A percentile compares a stretch with the other conserved stretches of the same genome.
phyloP scores from a whole-genome alignment of 192 early-diverging fungal species.

The Podila epicladia region DNA sequence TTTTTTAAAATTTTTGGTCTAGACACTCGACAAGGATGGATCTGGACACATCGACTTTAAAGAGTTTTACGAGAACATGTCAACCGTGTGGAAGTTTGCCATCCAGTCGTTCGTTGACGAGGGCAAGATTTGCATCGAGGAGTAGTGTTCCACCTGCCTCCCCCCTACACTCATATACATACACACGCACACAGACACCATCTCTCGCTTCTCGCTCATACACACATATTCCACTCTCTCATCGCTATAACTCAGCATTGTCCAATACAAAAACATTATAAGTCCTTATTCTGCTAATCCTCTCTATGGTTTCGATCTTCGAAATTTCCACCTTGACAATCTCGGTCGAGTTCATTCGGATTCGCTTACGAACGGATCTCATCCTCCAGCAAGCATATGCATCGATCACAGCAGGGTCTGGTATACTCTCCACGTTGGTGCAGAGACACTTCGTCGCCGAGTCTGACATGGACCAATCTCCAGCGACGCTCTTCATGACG shows the following conservation, averaged over 20 bases:
- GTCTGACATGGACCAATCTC: too few species aligned
- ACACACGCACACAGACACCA: not conserved
- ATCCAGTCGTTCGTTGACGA: conserved; percentile 47
- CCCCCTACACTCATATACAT: not conserved
- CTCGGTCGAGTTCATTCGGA: not conserved
- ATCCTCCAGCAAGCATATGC: not conserved
- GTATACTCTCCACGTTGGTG: too few species aligned
- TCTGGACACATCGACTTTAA: conserved; percentile 17
- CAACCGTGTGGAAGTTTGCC: conserved; percentile 42
- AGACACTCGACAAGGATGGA: conserved; percentile 24
- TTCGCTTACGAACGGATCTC: not conserved
- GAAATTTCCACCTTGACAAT: too few species aligned
- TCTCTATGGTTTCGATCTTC: not conserved
- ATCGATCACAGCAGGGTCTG: too few species aligned
- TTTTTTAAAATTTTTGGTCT: not conserved
- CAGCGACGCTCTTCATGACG: too few species aligned
- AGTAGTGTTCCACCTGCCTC: not conserved
- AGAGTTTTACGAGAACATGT: conserved; percentile 39
- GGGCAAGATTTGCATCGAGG: conserved; percentile 38
- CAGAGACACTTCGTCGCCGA: too few species aligned
- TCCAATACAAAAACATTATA: too few species aligned
- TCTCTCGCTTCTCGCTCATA: not conserved
- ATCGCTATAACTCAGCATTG: not conserved
- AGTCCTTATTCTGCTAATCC: not conserved
- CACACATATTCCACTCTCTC: not conserved